Evolutionary conservation across 176 grass and related monocot species (phyloP).

Genomic region (Zea luxurians): DNA sequence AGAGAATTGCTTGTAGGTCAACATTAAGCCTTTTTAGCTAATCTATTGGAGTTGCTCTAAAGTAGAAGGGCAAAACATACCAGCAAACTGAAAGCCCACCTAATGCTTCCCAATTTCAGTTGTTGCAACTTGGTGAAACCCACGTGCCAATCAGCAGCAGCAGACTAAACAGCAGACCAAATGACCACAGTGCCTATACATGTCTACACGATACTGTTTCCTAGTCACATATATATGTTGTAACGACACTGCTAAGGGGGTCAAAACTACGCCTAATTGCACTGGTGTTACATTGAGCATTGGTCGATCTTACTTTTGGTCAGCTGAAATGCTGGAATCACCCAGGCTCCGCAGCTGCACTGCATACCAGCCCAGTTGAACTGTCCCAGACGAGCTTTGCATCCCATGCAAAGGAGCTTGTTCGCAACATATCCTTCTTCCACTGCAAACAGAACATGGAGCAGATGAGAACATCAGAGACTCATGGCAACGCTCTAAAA

Average conservation of each 20-base stretch:
- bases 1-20: no score
- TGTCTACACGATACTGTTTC: neutral
- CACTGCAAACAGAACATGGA: slow-evolving; percentile 41
- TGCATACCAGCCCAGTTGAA: slow-evolving; percentile 93
- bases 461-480: slow-evolving; percentile 4
- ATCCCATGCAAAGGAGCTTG: slow-evolving; percentile 86
- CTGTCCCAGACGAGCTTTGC: slow-evolving; percentile 78
- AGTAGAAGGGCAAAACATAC: neutral
- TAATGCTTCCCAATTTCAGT: neutral
- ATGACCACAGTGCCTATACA: slow-evolving; percentile 2
- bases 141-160: neutral
- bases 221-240: slow-evolving; percentile 15
- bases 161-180: neutral
- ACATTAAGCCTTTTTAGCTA: no score
- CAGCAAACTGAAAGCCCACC: neutral
- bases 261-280: neutral
- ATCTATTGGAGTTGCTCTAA: no score
- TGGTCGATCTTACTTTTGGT: slow-evolving; percentile 75
- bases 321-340: slow-evolving; percentile 87
- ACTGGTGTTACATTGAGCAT: slow-evolving; percentile 46
- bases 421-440: slow-evolving; percentile 63
- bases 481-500: neutral
- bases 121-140: neutral
- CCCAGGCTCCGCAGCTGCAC: slow-evolving; percentile 81
- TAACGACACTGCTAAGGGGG: slow-evolving; percentile 14